Evolutionary conservation across 345 rosid species (phyloP).

Genomic region (Arabidopsis suecica): DNA sequence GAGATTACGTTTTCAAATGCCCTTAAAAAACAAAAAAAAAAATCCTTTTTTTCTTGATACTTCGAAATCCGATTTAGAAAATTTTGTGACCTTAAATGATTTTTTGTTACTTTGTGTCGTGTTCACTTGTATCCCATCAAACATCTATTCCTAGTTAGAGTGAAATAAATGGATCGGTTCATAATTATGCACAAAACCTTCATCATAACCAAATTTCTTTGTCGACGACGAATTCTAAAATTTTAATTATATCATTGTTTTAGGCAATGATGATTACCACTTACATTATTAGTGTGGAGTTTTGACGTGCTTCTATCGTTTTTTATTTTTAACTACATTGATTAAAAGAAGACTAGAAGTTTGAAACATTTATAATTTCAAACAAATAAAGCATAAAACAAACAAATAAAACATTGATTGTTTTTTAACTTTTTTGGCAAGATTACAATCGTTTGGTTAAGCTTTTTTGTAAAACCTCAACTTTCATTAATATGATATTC

Average conservation of each 20-base stretch:
- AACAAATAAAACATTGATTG: too few species aligned
- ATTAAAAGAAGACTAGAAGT: background rate
- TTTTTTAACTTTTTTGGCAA: too few species aligned
- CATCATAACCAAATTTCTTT: conserved; percentile 44
- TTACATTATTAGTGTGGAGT: conserved; percentile 16
- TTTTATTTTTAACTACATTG: background rate
- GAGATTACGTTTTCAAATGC: conserved; percentile 28
- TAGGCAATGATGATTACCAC: conserved; percentile 39
- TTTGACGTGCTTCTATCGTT: conserved; percentile 24
- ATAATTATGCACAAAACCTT: conserved; percentile 41
- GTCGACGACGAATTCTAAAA: conserved; percentile 29
- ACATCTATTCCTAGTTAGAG: conserved; percentile 40
- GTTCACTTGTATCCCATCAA: conserved; percentile 47
- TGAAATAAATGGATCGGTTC: conserved; percentile 36
- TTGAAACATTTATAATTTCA: background rate
- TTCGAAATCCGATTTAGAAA: conserved; percentile 17
- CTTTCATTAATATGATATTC: too few species aligned
- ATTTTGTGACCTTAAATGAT: conserved; percentile 10
- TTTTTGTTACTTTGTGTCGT: conserved; percentile 41
- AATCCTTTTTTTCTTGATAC: conserved; percentile 19
- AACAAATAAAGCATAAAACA: background rate
- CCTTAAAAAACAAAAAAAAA: background rate
- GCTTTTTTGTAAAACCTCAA: too few species aligned
- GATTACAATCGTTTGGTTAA: too few species aligned
- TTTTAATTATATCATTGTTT: conserved; percentile 15